Percentiles rank a stretch among this genome's conserved stretches.
phyloP scores from a whole-genome alignment of 345 rosid species.

The Heritiera fomes region DNA sequence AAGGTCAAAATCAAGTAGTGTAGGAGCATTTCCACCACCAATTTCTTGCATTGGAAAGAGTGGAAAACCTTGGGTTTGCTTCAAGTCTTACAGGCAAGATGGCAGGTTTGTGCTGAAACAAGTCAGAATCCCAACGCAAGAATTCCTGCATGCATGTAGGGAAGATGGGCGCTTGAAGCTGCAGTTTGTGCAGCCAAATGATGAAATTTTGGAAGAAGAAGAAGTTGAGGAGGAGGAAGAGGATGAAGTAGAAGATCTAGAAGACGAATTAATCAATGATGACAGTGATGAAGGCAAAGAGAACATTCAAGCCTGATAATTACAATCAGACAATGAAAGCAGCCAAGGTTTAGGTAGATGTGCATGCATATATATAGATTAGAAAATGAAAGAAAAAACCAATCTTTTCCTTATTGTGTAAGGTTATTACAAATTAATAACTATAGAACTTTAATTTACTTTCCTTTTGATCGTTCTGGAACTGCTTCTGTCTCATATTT shows the following conservation, averaged over 20 bases:
- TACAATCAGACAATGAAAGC: no score
- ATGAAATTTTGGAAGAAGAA: slow-evolving; percentile 42
- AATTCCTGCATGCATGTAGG: slow-evolving; percentile 70
- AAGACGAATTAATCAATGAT: slow-evolving; percentile 7
- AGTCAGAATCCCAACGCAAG: slow-evolving; percentile 69
- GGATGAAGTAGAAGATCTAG: slow-evolving; percentile 28
- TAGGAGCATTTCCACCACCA: slow-evolving; percentile 71
- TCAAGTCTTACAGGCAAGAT: slow-evolving; percentile 72
- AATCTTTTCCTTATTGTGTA: neutral
- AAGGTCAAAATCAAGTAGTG: slow-evolving; percentile 30
- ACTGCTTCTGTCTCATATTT: neutral
- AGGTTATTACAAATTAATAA: neutral
- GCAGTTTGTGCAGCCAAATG: slow-evolving; percentile 63
- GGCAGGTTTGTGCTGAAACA: slow-evolving; percentile 84
- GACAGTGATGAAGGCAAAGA: neutral
- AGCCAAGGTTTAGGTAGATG: neutral
- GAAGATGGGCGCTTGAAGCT: slow-evolving; percentile 78
- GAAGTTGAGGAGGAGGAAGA: slow-evolving; percentile 27
- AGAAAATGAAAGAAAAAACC: neutral
- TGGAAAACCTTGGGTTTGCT: slow-evolving; percentile 71
- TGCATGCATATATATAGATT: neutral
- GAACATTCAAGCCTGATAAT: neutral
- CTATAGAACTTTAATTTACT: neutral
- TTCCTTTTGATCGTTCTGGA: neutral
- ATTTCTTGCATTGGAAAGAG: slow-evolving; percentile 63